Percentiles rank a stretch among this genome's conserved stretches.
phyloP scores from a whole-genome alignment of 352 stramenopile genomes.

The Paralagenidium karlingii region DNA sequence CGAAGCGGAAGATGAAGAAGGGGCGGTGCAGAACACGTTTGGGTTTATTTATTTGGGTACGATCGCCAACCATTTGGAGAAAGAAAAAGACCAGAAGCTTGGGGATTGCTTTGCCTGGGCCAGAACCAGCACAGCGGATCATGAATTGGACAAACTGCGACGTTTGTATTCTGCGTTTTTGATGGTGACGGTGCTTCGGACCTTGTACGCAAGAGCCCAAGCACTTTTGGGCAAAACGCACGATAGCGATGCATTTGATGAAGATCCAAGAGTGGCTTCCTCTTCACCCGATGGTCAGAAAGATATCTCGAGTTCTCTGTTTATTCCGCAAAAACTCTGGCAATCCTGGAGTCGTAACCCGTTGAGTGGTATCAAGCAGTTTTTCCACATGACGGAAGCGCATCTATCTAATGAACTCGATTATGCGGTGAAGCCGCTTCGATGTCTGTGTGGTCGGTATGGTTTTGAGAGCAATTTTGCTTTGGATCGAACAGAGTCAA shows the following conservation, averaged over 20 bases:
- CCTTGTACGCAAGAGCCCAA: constrained; percentile 47
- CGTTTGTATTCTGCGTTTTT: constrained; percentile 79
- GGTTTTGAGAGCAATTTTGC: neutral
- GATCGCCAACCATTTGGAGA: too few relatives aligned
- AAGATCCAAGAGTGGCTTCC: constrained; percentile 19
- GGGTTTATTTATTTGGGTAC: too few relatives aligned
- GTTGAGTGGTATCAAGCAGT: constrained; percentile 58
- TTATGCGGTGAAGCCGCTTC: constrained; percentile 57
- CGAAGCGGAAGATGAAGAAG: too few relatives aligned
- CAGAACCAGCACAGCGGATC: too few relatives aligned
- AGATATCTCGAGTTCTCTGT: constrained; percentile 68
- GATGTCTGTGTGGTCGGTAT: constrained; percentile 5
- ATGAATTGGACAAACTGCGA: constrained; percentile 46
- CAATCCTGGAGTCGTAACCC: constrained; percentile 40
- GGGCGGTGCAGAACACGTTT: too few relatives aligned
- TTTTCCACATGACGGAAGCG: too few relatives aligned
- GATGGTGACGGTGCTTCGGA: constrained; percentile 69
- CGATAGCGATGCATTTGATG: constrained; percentile 8
- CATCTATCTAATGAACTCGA: constrained; percentile 25
- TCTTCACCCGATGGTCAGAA: too few relatives aligned
- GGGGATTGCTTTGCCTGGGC: too few relatives aligned
- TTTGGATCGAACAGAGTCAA: too few relatives aligned
- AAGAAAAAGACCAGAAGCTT: too few relatives aligned
- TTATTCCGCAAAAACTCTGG: constrained; percentile 68
- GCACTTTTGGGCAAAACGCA: constrained; percentile 34